Evolutionary conservation across 352 stramenopile species (phyloP).

Genomic region (Aphanomyces astaci): DNA sequence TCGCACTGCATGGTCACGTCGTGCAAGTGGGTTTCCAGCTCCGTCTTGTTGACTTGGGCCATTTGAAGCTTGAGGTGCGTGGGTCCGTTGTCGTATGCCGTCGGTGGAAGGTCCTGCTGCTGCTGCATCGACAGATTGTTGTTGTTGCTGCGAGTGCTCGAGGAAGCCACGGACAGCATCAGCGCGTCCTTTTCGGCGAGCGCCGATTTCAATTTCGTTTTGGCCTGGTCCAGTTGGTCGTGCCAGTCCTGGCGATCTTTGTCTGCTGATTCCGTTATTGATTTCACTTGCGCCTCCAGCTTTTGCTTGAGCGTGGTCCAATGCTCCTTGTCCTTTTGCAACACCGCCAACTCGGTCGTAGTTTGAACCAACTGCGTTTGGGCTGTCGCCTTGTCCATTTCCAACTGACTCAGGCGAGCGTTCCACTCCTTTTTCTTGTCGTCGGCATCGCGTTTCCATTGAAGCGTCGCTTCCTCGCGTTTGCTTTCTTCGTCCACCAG

Average conservation of each 20-base stretch:
- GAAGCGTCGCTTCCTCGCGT: background rate
- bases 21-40: conserved; percentile 44
- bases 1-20: conserved; percentile 45
- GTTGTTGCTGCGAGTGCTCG: background rate
- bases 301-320: conserved; percentile 10
- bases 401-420: background rate
- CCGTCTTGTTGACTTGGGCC: conserved; percentile 41
- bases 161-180: conserved; percentile 3
- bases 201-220: conserved; percentile 25
- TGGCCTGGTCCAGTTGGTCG: conserved; percentile 23
- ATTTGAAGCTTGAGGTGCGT: conserved; percentile 42
- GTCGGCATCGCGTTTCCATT: conserved; percentile 1
- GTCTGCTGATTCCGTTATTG: background rate
- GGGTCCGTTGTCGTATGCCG: conserved; percentile 25
- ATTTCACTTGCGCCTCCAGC: conserved; percentile 24
- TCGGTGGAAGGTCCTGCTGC: background rate
- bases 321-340: conserved; percentile 2
- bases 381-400: background rate
- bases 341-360: background rate
- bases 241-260: background rate
- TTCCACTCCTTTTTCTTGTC: conserved; percentile 4
- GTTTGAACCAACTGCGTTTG: background rate
- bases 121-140: conserved; percentile 6
- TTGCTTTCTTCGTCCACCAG: background rate
- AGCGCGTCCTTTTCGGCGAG: conserved; percentile 20